phyloP scores from a whole-genome alignment of 179 eudicot genomes.

The Beta corolliflora region DNA sequence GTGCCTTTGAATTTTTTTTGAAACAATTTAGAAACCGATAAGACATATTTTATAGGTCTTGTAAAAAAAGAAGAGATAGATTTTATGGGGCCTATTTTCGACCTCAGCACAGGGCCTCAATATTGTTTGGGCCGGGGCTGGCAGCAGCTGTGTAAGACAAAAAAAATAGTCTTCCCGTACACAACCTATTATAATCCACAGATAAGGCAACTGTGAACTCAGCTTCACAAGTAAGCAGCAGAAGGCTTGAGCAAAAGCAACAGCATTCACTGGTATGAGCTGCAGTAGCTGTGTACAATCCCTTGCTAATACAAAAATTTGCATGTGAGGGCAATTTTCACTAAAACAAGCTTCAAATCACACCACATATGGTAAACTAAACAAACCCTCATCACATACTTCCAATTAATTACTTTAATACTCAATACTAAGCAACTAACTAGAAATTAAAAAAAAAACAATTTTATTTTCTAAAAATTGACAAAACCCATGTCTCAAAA shows the following conservation, averaged over 20 bases:
- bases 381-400: background rate
- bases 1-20: no score
- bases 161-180: background rate
- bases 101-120: no score
- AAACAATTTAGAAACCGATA: no score
- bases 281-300: no score
- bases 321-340: background rate
- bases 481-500: background rate
- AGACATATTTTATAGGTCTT: no score
- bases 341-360: background rate
- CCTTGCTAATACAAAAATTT: background rate
- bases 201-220: background rate
- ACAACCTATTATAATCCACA: background rate
- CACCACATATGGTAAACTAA: background rate
- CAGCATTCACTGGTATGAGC: background rate
- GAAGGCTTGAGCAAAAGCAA: background rate
- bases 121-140: no score
- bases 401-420: background rate
- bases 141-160: no score
- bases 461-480: background rate
- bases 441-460: background rate
- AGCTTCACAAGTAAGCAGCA: constrained; percentile 8
- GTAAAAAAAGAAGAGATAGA: no score
- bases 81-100: no score
- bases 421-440: background rate